phyloP scores from a whole-genome alignment of 139 green algal genomes.

The Eudorina sp. region DNA sequence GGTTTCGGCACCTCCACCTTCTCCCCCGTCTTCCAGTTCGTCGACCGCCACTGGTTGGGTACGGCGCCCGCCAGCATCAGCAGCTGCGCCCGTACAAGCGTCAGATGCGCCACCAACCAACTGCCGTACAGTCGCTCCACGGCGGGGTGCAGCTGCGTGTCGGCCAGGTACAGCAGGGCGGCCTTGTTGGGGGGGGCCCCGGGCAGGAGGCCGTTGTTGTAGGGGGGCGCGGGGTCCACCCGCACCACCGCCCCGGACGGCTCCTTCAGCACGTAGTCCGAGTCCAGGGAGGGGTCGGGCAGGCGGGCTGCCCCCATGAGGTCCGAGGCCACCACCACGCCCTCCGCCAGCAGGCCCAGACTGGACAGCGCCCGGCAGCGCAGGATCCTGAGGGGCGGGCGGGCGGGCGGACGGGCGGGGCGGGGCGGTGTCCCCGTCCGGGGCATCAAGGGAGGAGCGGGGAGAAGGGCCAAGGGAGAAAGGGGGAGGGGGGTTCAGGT shows the following conservation, averaged over 20 bases:
- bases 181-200: slow-evolving; percentile 51
- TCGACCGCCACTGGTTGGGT: slow-evolving; percentile 58
- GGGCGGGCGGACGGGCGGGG: neutral
- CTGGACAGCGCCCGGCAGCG: slow-evolving; percentile 56
- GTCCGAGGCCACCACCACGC: slow-evolving; percentile 44
- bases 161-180: slow-evolving; percentile 21
- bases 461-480: too few relatives aligned
- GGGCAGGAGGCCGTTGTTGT: slow-evolving; percentile 31
- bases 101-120: slow-evolving; percentile 59
- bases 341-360: slow-evolving; percentile 65
- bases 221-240: slow-evolving; percentile 3
- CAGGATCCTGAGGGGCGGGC: slow-evolving; percentile 43
- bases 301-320: slow-evolving; percentile 58
- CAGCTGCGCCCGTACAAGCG: slow-evolving; percentile 41
- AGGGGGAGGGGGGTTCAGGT: too few relatives aligned
- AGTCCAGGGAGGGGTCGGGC: slow-evolving; percentile 57
- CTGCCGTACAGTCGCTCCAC: slow-evolving; percentile 61
- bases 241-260: slow-evolving; percentile 42
- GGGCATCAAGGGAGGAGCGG: too few relatives aligned
- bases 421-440: too few relatives aligned
- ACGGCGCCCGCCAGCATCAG: slow-evolving; percentile 43
- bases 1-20: neutral
- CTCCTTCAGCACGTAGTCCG: slow-evolving; percentile 54
- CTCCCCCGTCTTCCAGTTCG: slow-evolving; percentile 31
- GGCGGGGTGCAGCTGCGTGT: slow-evolving; percentile 4